Base-by-base conservation (phyloP, 2,329 filamentous ascomycete species). In the Fusarium stilboides region DNA sequence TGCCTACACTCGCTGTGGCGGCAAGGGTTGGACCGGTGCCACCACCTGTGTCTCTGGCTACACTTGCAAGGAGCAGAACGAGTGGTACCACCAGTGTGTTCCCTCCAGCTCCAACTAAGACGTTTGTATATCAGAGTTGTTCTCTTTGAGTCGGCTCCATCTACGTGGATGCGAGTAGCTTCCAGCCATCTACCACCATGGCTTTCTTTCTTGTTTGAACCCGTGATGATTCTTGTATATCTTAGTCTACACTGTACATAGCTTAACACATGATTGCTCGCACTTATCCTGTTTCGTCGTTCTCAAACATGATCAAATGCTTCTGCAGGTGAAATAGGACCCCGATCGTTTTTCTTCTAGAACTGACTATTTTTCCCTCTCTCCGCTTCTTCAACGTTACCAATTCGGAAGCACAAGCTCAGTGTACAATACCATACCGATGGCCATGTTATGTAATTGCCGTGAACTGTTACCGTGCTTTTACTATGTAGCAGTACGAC, bases 1-100 rank as follows among this genome's bases (percentile, higher is more conserved):
- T 15, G 47, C 55, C 19, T 69, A 51, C 28, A 51, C 65, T 17
- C 83, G 83, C 67, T 85, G 83, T 46, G 83, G 83, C 51, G 83
- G 83, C 28, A 76, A 70, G 17, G 77, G 76, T 42, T 84, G 76
- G 76, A 68, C 70, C 14, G 83, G 82, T 26, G 64, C 80, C 7
- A 83, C 81, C 2, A 81, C 79, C 74, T 85, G 83, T 58, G 72
- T 54, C 1, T 77, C 78, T 13, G 82, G 82, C 50, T 79, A 74
- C 72, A 75, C 70, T 40, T 85, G 83, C 72, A 73, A 75, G 49
- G 66, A 73, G 50, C 67, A 71, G 56, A 82, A 81, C 66, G 49
- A 70, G 9, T 83, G 74, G 57, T 83, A 83, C 76, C 80, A 67
- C 31, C 81, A 83, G 66, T 80, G 79, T 50, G 51, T 79, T 14